Conservation (phyloP, 106 monocot genomes). For the Allium cepa region DNA sequence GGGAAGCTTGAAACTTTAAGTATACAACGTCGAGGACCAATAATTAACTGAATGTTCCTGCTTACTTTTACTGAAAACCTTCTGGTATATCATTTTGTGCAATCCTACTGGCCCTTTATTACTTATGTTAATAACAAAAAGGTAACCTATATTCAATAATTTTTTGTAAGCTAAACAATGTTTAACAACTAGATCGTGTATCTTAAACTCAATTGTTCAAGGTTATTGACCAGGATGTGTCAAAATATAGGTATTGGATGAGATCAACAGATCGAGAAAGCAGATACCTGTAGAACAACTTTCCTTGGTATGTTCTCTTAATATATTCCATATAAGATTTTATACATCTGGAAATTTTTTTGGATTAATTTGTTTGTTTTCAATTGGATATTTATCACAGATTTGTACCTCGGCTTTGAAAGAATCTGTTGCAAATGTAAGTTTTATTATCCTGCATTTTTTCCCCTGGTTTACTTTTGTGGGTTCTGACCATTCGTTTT, state of each 20-base stretch:
- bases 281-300: slow-evolving; percentile 37
- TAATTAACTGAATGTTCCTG: too few relatives aligned
- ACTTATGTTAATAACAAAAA: too few relatives aligned
- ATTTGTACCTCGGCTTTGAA: slow-evolving; percentile 71
- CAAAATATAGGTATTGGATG: slow-evolving; percentile 46
- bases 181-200: neutral
- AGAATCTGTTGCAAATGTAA: slow-evolving; percentile 74
- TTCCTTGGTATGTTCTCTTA: slow-evolving; percentile 34
- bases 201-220: too few relatives aligned
- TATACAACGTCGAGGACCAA: too few relatives aligned
- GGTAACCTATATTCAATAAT: too few relatives aligned
- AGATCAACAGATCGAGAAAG: slow-evolving; percentile 22
- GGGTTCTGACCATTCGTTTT: neutral
- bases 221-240: neutral
- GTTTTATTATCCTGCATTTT: slow-evolving; percentile 10
- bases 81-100: too few relatives aligned
- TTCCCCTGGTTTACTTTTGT: slow-evolving; percentile 1
- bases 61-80: too few relatives aligned
- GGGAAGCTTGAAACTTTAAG: too few relatives aligned
- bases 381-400: slow-evolving; percentile 36
- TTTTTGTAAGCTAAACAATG: too few relatives aligned
- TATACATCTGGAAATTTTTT: neutral
- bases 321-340: neutral
- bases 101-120: too few relatives aligned
- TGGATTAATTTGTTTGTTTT: neutral